Evolutionary conservation across 2,329 filamentous ascomycete species (phyloP), one percentile per base, ranked within the genome.

Genomic region (Trichophyton rubrum): DNA sequence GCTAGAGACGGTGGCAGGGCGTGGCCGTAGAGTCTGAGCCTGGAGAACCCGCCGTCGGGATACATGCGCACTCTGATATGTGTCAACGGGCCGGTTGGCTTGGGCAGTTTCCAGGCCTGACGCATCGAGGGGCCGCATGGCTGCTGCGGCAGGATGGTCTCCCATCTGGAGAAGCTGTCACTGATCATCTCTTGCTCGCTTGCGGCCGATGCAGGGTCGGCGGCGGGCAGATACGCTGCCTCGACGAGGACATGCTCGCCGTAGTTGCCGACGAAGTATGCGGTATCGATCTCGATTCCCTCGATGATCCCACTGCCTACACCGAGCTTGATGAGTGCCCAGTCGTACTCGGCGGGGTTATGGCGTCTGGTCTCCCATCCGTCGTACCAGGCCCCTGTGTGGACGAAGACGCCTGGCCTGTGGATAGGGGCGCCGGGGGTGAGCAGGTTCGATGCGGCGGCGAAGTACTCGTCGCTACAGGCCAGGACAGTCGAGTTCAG

Each of bases 331-430:
- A 85, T 76, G 5, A 85, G 77, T 0, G 81, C 82, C 80, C 80
- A 85, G 70, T 85, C 82, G 63, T 78, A 82, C 9, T 78, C 75
- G 43, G 77, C 75, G 0, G 76, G 71, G 67, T 85, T 85, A 72
- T 85, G 82, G 27, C 82, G 75, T 4, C 82, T 75, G 3, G 82
- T 85, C 65, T 85, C 82, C 82, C 82, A 85, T 17, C 82, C 82
- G 68, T 85, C 82, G 68, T 84, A 85, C 82, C 82, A 85, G 56
- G 81, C 82, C 61, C 82, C 82, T 3, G 81, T 78, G 68, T 82
- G 79, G 45, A 80, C 77, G 71, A 83, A 85, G 66, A 82, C 77
- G 58, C 82, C 82, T 0, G 80, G 78, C 61, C 79, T 80, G 64
- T 78, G 79, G 65, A 85, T 73, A 2, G 82, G 79, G 1, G 80